These are phyloP conservation scores for Pittosporum tobira DNA, from an alignment of 129 eudicot species.

Conservation along the genomic window DNA sequence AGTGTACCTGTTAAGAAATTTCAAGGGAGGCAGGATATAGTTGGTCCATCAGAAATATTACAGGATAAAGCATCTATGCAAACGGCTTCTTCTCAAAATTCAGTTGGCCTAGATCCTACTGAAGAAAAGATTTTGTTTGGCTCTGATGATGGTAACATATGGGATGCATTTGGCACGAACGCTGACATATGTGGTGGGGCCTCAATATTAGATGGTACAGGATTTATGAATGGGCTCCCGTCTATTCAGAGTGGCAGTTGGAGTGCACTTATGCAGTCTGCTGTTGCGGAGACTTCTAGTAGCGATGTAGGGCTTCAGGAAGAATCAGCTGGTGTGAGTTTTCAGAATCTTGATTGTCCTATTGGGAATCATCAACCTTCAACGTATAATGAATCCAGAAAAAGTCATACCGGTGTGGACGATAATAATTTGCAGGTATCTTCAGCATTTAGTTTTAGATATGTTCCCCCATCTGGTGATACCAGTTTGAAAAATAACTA, in stretches of 20 bases:
- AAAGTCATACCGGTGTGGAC: conserved; percentile 23
- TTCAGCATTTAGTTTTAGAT: conserved; percentile 21
- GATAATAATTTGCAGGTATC: conserved; percentile 22
- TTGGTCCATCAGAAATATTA: conserved; percentile 20
- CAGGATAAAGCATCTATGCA: conserved; percentile 28
- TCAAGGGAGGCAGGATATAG: conserved; percentile 23
- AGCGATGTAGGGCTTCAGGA: conserved; percentile 44
- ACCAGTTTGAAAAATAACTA: conserved; percentile 21
- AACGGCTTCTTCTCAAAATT: conserved; percentile 28
- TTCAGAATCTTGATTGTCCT: conserved; percentile 32
- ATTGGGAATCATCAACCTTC: conserved; percentile 27
- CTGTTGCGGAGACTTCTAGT: conserved; percentile 82
- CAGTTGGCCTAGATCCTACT: conserved; percentile 62
- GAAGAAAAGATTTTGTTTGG: conserved; percentile 89
- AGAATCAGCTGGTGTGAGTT: conserved; percentile 47
- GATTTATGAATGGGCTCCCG: conserved; percentile 35
- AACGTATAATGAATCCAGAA: conserved; percentile 22
- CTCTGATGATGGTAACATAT: conserved; percentile 74
- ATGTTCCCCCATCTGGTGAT: conserved; percentile 21
- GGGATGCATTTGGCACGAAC: conserved; percentile 78
- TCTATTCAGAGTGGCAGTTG: conserved; percentile 90
- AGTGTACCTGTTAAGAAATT: conserved; percentile 27
- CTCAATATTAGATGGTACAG: conserved; percentile 35
- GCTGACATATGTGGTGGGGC: conserved; percentile 28
- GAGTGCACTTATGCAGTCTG: conserved; percentile 99